Evolutionary conservation across 371 early-diverging fungal genomes (phyloP).

Genomic region (Quaeritorhiza haematococci): DNA sequence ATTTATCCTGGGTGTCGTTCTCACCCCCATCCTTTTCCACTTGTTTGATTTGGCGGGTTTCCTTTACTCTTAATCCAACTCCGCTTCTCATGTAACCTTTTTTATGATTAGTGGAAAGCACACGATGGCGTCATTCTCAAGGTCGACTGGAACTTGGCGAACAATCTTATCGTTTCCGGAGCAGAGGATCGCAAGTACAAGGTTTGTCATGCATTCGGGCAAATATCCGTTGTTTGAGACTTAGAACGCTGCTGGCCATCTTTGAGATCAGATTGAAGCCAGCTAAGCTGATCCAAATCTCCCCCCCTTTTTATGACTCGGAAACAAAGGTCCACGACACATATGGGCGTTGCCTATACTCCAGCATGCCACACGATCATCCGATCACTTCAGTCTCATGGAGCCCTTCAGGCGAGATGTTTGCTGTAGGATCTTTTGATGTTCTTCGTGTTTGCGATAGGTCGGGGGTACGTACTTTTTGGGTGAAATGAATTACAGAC

Average conservation of each 20-base stretch:
- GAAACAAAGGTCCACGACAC: constrained; percentile 41
- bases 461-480: constrained; percentile 34
- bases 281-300: background rate
- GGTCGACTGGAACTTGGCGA: constrained; percentile 48
- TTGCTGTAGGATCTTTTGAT: constrained; percentile 47
- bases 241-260: too few species aligned
- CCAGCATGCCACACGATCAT: constrained; percentile 40
- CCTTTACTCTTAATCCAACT: too few species aligned
- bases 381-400: constrained; percentile 47
- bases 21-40: too few species aligned
- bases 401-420: constrained; percentile 48
- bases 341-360: constrained; percentile 43
- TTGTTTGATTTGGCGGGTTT: too few species aligned
- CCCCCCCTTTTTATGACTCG: background rate
- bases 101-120: constrained; percentile 43
- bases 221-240: background rate
- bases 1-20: too few species aligned
- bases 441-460: constrained; percentile 44
- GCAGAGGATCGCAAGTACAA: constrained; percentile 50
- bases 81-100: background rate
- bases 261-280: background rate
- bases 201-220: constrained; percentile 10
- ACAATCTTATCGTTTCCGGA: constrained; percentile 44
- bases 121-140: constrained; percentile 46
- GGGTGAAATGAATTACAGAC: too few species aligned